phyloP scores from a whole-genome alignment of 1,139 yeast genomes.

The Meyerozyma smithsonii region DNA sequence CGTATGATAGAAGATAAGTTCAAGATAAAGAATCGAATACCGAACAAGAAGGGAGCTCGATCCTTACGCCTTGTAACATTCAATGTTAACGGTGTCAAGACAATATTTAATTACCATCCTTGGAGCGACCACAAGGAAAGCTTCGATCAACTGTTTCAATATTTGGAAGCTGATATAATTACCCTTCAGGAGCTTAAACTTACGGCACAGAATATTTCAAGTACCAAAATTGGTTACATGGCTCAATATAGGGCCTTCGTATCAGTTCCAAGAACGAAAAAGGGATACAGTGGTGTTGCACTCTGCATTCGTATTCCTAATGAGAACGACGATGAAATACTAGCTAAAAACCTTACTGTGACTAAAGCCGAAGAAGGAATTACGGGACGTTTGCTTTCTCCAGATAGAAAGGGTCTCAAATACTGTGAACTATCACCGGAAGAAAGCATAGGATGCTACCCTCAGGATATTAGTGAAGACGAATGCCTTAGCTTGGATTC shows the following conservation, averaged over 20 bases:
- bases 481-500: conserved; percentile 53
- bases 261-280: conserved; percentile 58
- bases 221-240: conserved; percentile 47
- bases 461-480: conserved; percentile 30
- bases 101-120: conserved; percentile 76
- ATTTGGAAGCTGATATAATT: conserved; percentile 67
- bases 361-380: conserved; percentile 85
- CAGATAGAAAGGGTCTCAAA: conserved; percentile 10
- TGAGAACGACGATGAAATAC: conserved; percentile 30
- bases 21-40: not conserved
- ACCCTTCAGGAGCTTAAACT: conserved; percentile 83
- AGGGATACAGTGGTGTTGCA: conserved; percentile 92
- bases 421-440: conserved; percentile 21
- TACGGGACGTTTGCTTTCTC: conserved; percentile 55
- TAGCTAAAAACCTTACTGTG: conserved; percentile 43
- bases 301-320: conserved; percentile 61
- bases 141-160: conserved; percentile 45
- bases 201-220: conserved; percentile 43
- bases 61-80: conserved; percentile 56
- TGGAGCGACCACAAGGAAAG: conserved; percentile 57
- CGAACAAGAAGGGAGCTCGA: not conserved
- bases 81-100: conserved; percentile 82
- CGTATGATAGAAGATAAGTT: not conserved
- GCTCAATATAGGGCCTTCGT: conserved; percentile 61
- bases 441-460: conserved; percentile 71